Evolutionary conservation across 257 asterid genomes (phyloP).

Genomic region (Solanum tarapatanum): DNA sequence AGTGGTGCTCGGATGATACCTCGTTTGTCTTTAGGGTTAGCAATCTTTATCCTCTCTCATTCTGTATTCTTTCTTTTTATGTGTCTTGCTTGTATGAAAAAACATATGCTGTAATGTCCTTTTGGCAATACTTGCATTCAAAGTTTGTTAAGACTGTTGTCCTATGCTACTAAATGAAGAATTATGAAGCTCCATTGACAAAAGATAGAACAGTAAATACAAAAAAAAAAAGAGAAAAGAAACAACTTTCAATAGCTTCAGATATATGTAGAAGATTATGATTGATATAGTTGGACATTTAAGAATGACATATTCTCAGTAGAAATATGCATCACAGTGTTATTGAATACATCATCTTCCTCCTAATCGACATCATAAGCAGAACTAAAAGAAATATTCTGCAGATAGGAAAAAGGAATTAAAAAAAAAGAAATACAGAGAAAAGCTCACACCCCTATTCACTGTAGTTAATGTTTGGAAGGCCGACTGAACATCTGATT

Average conservation of each 20-base stretch:
- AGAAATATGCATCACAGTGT: background rate
- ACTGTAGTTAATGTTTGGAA: background rate
- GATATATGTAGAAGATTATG: background rate
- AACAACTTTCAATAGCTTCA: background rate
- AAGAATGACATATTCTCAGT: background rate
- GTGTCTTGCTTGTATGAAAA: background rate
- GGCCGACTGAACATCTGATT: background rate
- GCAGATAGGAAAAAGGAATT: background rate
- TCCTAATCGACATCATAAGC: background rate
- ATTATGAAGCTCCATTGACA: background rate
- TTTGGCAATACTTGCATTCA: background rate
- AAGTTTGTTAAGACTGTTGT: background rate
- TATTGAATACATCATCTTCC: background rate
- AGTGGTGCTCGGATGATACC: slow-evolving; percentile 47
- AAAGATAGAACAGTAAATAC: background rate
- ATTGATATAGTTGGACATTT: background rate
- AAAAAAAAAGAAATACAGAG: background rate
- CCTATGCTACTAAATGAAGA: background rate
- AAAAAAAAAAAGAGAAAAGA: background rate
- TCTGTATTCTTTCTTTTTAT: background rate
- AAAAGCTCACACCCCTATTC: background rate
- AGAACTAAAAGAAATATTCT: background rate
- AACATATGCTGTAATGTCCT: background rate
- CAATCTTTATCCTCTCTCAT: background rate
- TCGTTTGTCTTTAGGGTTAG: slow-evolving; percentile 80